Evolutionary conservation across 192 early-diverging fungal genomes (phyloP), one percentile per base, ranked within the genome.

Genomic region (Coemansia sp.): DNA sequence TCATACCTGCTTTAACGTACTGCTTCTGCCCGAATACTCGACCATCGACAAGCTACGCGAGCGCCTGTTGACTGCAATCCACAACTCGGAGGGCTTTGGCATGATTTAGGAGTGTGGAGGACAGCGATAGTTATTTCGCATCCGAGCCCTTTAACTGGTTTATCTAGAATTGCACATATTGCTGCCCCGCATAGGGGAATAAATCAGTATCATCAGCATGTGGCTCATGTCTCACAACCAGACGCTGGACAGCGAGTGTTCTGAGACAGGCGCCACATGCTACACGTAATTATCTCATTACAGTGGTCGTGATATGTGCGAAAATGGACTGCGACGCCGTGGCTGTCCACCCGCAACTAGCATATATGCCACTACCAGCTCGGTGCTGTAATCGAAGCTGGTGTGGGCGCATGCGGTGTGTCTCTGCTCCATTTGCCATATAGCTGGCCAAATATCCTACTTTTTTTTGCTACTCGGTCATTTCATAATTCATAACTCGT

Each of bases 1-100:
- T 6, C 94, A 96, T 66, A 98, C 95, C 0, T 98, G 95, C 77
- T 96, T 92, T 70, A 96, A 96, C 75, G 91, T 92, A 10, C 78
- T 98, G 44, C 86, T 95, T 59, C 78, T 98, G 4, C 91, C 87
- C 37, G 93, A 94, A 39, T 97, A 97, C 71, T 75, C 86, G 6
- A 78, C 85, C 27, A 87, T 94, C 59, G 92, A 91, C 39, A 90
- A 92, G 75, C 80, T 98, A 11, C 78, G 87, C 35, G 90, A 92
- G 41, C 81, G 92, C 24, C 71, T 98, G 18, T 70, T 88, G 62
- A 94, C 87, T 1, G 93, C 93, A 20, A 90, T 97, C 53, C 86
- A 86, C 62, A 93, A 95, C 58, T 84, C 90, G 18, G 88, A 91
- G 68, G 92, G 92, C 2, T 93, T 93, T 78, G 92, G 90, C 6